Conservation (phyloP, 352 stramenopile species). For the Phytophthora brassicae region DNA sequence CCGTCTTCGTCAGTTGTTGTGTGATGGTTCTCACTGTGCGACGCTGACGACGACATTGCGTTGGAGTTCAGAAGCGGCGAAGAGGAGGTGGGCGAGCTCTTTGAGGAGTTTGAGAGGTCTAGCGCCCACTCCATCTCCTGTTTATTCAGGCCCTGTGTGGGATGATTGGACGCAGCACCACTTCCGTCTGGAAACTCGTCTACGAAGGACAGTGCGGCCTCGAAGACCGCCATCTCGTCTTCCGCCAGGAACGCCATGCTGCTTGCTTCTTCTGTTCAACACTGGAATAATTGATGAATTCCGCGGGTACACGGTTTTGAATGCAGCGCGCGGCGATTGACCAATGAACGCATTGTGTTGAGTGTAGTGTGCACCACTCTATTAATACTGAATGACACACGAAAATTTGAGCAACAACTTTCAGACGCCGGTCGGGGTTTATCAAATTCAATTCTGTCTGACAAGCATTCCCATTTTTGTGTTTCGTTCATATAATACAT, state of each 20-base stretch:
- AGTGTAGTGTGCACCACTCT: too few species aligned
- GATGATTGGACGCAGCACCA: background rate
- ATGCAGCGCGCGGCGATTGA: too few species aligned
- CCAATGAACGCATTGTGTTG: too few species aligned
- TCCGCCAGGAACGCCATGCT: conserved; percentile 33
- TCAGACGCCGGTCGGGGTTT: too few species aligned
- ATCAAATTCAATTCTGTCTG: too few species aligned
- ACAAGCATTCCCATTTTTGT: too few species aligned
- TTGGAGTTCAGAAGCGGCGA: conserved; percentile 9
- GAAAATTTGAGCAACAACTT: too few species aligned
- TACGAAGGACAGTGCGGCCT: conserved; percentile 37
- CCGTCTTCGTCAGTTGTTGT: conserved; percentile 31
- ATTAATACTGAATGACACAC: too few species aligned
- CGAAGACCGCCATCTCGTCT: conserved; percentile 36
- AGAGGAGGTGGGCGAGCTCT: conserved; percentile 14
- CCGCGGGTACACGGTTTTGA: conserved; percentile 15
- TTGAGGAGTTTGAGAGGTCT: background rate
- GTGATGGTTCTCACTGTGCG: conserved; percentile 26
- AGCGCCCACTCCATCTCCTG: conserved; percentile 34
- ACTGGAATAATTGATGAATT: conserved; percentile 2
- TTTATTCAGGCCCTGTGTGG: conserved; percentile 20
- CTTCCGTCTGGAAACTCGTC: conserved; percentile 27
- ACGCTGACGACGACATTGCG: conserved; percentile 18
- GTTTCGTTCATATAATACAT: too few species aligned
- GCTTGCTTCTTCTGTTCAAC: conserved; percentile 8